These are phyloP conservation scores for Neoarthrinium moseri DNA, from an alignment of 2,329 filamentous ascomycete species.

Conservation along the genomic window DNA sequence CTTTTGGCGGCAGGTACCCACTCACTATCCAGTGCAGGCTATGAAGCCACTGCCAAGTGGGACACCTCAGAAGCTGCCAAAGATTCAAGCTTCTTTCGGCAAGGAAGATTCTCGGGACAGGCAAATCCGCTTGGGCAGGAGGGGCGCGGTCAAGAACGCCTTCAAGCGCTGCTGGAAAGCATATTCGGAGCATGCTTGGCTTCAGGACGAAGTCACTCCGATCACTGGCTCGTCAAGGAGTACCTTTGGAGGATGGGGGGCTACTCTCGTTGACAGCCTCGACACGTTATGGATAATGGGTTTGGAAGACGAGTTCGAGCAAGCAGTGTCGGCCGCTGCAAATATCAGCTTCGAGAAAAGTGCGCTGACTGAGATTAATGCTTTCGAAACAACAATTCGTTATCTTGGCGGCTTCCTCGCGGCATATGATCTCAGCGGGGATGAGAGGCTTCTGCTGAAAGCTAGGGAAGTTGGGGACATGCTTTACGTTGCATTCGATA, in stretches of 20 bases:
- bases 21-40: conserved; percentile 19
- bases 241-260: conserved; percentile 42
- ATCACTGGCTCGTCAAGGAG: conserved; percentile 37
- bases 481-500: conserved; percentile 30
- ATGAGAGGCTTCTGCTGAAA: conserved; percentile 34
- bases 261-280: conserved; percentile 43
- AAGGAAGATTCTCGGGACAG: conserved; percentile 16
- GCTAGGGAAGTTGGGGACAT: conserved; percentile 39
- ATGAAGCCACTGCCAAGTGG: conserved; percentile 20
- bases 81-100: conserved; percentile 18
- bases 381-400: conserved; percentile 38
- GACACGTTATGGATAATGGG: conserved; percentile 41
- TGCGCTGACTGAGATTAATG: conserved; percentile 24
- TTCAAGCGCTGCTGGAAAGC: conserved; percentile 31
- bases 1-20: conserved; percentile 24
- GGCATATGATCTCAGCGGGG: conserved; percentile 35
- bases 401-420: conserved; percentile 29
- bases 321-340: conserved; percentile 37
- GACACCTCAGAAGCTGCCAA: conserved; percentile 17
- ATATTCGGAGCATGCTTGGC: conserved; percentile 40
- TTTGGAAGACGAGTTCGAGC: conserved; percentile 41
- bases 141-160: conserved; percentile 17
- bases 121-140: conserved; percentile 16
- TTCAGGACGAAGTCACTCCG: conserved; percentile 41
- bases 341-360: conserved; percentile 42